Conservation (phyloP, 2,329 filamentous ascomycete genomes). For the Sphaerulina vaccinii region DNA sequence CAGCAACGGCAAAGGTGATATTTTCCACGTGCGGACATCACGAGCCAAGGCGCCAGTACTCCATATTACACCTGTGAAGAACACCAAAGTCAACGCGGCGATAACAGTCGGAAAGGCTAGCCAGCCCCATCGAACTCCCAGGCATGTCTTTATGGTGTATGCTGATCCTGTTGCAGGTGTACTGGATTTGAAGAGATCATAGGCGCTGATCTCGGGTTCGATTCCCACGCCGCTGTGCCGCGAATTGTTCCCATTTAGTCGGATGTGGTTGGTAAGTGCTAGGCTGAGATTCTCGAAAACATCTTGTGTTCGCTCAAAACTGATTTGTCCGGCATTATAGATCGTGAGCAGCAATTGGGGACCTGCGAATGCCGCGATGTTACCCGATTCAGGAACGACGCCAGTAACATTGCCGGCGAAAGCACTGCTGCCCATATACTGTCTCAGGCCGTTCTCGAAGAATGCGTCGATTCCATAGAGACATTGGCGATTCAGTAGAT, state of each 20-base stretch:
- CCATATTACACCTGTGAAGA: constrained; percentile 9
- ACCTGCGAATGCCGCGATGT: constrained; percentile 4
- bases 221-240: not conserved
- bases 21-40: constrained; percentile 16
- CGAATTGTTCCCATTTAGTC: constrained; percentile 1
- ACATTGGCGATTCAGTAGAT: constrained; percentile 4
- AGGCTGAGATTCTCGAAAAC: constrained; percentile 15
- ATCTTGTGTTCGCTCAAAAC: constrained; percentile 6
- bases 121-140: constrained; percentile 15
- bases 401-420: not conserved
- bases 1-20: constrained; percentile 13
- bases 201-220: not conserved
- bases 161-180: not conserved
- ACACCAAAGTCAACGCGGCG: constrained; percentile 10
- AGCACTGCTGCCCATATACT: not conserved
- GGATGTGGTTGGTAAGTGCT: constrained; percentile 17
- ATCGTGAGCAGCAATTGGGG: constrained; percentile 13
- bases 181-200: not conserved
- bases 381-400: not conserved
- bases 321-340: constrained; percentile 11
- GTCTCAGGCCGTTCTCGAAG: not conserved
- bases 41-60: constrained; percentile 3
- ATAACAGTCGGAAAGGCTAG: constrained; percentile 7
- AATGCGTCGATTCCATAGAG: constrained; percentile 6
- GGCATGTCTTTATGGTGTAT: constrained; percentile 11